phyloP scores from a whole-genome alignment of 257 asterid species.

The Nicotiana tomentosiformis region DNA sequence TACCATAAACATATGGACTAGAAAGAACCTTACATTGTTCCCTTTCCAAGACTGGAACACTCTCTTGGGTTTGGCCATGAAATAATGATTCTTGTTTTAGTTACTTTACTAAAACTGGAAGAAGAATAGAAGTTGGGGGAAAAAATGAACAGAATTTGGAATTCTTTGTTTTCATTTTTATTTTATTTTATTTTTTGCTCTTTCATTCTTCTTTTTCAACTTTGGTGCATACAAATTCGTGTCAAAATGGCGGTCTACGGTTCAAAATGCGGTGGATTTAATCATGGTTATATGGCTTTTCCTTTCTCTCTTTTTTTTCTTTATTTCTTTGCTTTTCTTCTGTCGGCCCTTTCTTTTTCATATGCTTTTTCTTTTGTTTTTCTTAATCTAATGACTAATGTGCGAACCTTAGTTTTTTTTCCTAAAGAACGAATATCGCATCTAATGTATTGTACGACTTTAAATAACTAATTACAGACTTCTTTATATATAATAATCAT shows the following conservation, averaged over 20 bases:
- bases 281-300: slow-evolving; percentile 15
- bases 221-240: slow-evolving; percentile 28
- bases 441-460: too few species aligned
- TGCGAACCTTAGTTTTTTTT: too few species aligned
- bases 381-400: background rate
- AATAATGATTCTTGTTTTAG: slow-evolving; percentile 8
- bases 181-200: background rate
- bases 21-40: slow-evolving; percentile 24
- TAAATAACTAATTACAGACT: too few species aligned
- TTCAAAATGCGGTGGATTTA: slow-evolving; percentile 26
- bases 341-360: background rate
- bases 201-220: background rate
- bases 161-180: slow-evolving; percentile 4
- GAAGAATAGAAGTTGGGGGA: background rate
- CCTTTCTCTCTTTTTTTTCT: background rate
- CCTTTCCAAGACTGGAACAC: slow-evolving; percentile 34
- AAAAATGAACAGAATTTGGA: background rate
- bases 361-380: background rate
- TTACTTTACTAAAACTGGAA: slow-evolving; percentile 9
- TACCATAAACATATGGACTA: background rate
- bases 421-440: too few species aligned
- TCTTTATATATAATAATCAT: too few species aligned
- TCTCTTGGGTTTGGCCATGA: slow-evolving; percentile 25
- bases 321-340: background rate
- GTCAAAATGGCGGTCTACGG: slow-evolving; percentile 28